phyloP scores from a whole-genome alignment of 306 rosid species.

The Trichosanthes truncata region DNA sequence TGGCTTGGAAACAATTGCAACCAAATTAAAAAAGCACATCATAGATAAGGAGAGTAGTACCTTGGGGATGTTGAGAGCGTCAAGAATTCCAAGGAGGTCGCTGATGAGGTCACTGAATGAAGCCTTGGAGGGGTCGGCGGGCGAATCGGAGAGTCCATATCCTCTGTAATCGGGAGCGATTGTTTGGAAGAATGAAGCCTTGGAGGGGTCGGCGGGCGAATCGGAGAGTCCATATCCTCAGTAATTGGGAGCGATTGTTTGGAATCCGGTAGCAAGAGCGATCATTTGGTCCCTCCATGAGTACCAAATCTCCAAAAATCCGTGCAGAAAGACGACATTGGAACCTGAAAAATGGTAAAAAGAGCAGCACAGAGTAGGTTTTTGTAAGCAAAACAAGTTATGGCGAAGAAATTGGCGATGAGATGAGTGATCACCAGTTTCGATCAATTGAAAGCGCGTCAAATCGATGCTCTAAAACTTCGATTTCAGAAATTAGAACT shows the following conservation, averaged over 20 bases:
- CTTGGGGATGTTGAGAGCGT: conserved; percentile 40
- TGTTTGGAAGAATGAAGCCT: no score
- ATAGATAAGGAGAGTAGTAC: conserved; percentile 5
- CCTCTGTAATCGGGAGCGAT: conserved; percentile 65
- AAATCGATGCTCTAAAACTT: no score
- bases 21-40: background rate
- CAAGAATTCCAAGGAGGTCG: conserved; percentile 50
- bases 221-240: no score
- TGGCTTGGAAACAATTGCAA: background rate
- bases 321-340: conserved; percentile 60
- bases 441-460: no score
- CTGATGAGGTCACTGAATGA: conserved; percentile 22
- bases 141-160: conserved; percentile 64
- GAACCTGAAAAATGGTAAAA: conserved; percentile 25
- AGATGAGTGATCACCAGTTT: conserved; percentile 32
- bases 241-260: no score
- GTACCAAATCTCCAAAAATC: conserved; percentile 91
- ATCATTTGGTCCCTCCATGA: conserved; percentile 87
- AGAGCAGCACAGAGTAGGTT: background rate
- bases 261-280: conserved; percentile 50
- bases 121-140: conserved; percentile 35
- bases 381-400: background rate
- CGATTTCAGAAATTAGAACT: no score
- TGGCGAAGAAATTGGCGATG: background rate
- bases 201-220: no score